A percentile compares a stretch with the other conserved stretches of the same genome.
Conservation (phyloP, 2,329 filamentous ascomycete genomes). For the Ophiocordyceps robertsii region DNA sequence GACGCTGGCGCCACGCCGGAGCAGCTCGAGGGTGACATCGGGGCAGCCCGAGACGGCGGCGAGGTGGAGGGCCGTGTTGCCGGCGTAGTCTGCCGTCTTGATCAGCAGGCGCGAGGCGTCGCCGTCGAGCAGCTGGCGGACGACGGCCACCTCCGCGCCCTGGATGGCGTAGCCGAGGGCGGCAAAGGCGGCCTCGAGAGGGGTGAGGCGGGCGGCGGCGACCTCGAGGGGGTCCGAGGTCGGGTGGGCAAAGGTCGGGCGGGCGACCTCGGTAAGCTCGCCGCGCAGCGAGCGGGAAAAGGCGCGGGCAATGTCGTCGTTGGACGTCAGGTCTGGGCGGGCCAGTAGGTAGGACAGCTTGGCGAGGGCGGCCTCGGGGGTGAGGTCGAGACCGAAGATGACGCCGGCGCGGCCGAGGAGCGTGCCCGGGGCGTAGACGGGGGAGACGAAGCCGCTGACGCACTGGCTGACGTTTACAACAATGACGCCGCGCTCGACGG, state of each 20-base stretch:
- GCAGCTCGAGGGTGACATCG: constrained; percentile 43
- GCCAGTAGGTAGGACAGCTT: constrained; percentile 82
- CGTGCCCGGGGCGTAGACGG: constrained; percentile 65
- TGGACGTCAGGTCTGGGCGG: constrained; percentile 40
- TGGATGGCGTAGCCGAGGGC: constrained; percentile 70
- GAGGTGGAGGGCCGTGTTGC: constrained; percentile 56
- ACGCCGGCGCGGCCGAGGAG: constrained; percentile 72
- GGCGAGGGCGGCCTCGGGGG: constrained; percentile 78
- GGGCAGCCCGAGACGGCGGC: constrained; percentile 40
- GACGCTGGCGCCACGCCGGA: constrained; percentile 50
- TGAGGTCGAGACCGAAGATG: constrained; percentile 80
- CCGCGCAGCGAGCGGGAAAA: constrained; percentile 71
- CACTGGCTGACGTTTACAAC: constrained; percentile 91
- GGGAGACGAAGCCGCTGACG: constrained; percentile 61
- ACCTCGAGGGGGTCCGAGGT: constrained; percentile 32
- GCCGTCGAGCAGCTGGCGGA: constrained; percentile 52
- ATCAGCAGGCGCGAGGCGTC: constrained; percentile 50
- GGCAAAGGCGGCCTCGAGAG: constrained; percentile 53
- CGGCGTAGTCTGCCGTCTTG: constrained; percentile 66
- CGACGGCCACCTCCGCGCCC: constrained; percentile 51
- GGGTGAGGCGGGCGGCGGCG: constrained; percentile 27
- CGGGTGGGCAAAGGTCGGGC: constrained; percentile 66
- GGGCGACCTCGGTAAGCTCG: constrained; percentile 67
- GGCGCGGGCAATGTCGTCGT: constrained; percentile 49
- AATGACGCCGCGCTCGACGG: constrained; percentile 67